phyloP scores from a whole-genome alignment of 345 rosid genomes.

The Ceriops zippeliana region DNA sequence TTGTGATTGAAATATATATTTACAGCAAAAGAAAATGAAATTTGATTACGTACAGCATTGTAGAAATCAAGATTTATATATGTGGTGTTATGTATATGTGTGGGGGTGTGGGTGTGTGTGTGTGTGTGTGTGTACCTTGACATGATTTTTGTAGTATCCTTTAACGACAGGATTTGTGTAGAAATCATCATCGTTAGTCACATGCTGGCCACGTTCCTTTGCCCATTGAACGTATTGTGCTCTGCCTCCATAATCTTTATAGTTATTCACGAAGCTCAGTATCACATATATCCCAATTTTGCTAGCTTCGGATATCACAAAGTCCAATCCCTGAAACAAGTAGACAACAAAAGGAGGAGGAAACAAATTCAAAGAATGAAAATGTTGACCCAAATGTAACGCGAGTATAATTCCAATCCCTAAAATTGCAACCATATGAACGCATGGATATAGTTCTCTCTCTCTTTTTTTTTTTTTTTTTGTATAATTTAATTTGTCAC shows the following conservation, averaged over 20 bases:
- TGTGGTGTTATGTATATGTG: background rate
- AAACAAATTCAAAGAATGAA: too few species aligned
- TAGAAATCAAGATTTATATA: too few species aligned
- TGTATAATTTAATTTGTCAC: too few species aligned
- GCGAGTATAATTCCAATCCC: too few species aligned
- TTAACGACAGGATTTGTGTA: constrained; percentile 48
- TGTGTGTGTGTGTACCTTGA: constrained; percentile 37
- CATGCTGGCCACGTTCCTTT: constrained; percentile 30
- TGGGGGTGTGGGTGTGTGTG: background rate
- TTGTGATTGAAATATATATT: too few species aligned
- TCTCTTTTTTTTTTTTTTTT: too few species aligned
- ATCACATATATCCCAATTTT: constrained; percentile 45
- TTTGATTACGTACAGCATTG: background rate
- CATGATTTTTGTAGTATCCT: constrained; percentile 57
- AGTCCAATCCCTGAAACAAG: constrained; percentile 60
- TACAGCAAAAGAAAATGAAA: background rate
- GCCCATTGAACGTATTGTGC: constrained; percentile 67
- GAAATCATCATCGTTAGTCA: constrained; percentile 54
- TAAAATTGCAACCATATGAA: too few species aligned
- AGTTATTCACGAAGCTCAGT: constrained; percentile 69
- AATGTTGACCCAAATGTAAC: too few species aligned
- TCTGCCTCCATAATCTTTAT: constrained; percentile 58
- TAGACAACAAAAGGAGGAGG: background rate
- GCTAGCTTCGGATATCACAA: constrained; percentile 63
- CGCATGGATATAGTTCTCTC: too few species aligned